Base-by-base conservation (phyloP, 1,284 basidiomycete species). In the Cutaneotrichosporon sp. region DNA sequence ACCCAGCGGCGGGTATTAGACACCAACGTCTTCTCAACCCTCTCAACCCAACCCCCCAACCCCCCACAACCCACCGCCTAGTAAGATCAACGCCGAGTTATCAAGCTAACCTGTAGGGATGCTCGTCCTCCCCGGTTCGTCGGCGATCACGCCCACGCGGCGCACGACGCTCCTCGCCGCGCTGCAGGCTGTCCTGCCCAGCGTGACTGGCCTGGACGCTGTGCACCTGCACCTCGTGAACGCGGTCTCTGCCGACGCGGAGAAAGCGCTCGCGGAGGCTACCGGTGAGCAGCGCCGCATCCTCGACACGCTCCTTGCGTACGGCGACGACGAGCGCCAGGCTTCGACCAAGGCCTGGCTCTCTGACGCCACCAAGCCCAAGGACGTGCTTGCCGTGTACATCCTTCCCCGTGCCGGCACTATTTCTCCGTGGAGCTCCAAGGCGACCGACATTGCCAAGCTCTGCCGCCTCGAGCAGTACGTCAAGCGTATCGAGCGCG, bases 371-470 rank as follows among this genome's bases (percentile, higher is more conserved):
- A 31, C 69, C 22, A 72, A 70, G 58, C 56, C 58, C 49, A 71
- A 76, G 83, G 69, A 82, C 83, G n/a, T 81, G 87, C 46, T 58
- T 7, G 21, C 76, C 83, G 80, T 88, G 34, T 95, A 87, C 76
- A 86, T 95, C 46, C 81, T 90, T 10, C 93, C 93, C n/a, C 83
- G 93, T 66, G 84, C 84, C 11, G 89, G 89, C 4, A 89, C 90
- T 38, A 89, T 93, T 76, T 91, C 90, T 22, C 91, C 96, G 1
- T 98, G 96, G 96, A 97, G 94, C 9, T 94, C 91, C 81, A 98
- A 98, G 81, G 96, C 96, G 3, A 97, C 95, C 2, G 94, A 98
- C 76, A 98, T 98, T 65, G 86, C 92, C n/a, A 81, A 83, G 26
- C 87, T 95, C 67, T 98, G 96, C 81, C 89, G 88, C 58, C 86